Evolutionary conservation across 257 asterid genomes (phyloP).

Genomic region (Euphrasia confusa): DNA sequence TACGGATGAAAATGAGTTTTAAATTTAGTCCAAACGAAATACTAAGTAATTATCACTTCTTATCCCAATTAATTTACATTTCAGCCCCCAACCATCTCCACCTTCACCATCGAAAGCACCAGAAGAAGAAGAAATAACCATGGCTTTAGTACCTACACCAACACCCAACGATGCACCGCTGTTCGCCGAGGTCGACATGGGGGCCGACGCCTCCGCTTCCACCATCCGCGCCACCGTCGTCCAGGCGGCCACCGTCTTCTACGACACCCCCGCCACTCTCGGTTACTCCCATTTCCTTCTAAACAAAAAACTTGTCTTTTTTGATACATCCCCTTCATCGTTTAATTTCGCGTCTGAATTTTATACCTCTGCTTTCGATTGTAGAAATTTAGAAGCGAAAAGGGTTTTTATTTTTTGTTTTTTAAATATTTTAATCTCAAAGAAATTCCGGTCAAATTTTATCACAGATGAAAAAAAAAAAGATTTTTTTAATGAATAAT

Average conservation of each 20-base stretch:
- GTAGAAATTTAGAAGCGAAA: constrained; percentile 10
- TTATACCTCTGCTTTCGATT: not conserved
- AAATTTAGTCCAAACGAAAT: no score
- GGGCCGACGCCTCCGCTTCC: constrained; percentile 54
- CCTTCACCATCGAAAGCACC: not conserved
- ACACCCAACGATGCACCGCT: constrained; percentile 42
- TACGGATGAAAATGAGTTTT: no score
- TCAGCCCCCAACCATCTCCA: not conserved
- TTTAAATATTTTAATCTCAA: no score
- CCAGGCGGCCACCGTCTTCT: constrained; percentile 92
- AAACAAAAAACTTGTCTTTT: not conserved
- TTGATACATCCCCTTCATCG: not conserved
- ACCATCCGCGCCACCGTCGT: constrained; percentile 84
- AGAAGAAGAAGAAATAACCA: constrained; percentile 27
- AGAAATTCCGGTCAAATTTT: no score
- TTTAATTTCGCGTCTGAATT: not conserved
- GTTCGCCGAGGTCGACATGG: constrained; percentile 86
- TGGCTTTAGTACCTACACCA: constrained; percentile 63
- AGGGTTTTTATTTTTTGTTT: not conserved
- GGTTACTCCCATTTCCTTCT: constrained; percentile 33
- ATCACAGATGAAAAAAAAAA: not conserved
- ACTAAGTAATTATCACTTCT: no score
- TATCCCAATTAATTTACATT: no score
- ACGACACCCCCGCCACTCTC: constrained; percentile 91
- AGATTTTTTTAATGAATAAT: not conserved